A percentile compares a stretch with the other conserved stretches of the same genome.
Conservation (phyloP, 768 basidiomycete species). For the Boletus sp. region DNA sequence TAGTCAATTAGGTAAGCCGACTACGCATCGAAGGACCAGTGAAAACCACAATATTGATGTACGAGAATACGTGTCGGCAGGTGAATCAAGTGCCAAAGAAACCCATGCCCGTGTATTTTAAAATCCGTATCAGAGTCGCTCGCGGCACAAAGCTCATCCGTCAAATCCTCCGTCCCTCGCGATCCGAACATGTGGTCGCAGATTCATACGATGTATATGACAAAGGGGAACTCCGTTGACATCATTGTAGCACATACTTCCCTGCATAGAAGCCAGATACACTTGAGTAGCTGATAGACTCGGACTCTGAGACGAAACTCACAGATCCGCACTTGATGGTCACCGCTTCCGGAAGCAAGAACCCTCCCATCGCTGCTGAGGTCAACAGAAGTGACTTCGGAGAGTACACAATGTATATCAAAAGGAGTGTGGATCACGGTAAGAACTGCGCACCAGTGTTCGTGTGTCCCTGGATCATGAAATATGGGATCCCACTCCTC, state of each 20-base stretch:
- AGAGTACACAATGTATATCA: slow-evolving; percentile 8
- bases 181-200: slow-evolving; percentile 3
- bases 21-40: neutral
- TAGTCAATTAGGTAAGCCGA: slow-evolving; percentile 26
- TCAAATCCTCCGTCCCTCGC: slow-evolving; percentile 5
- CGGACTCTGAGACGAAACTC: slow-evolving; percentile 9
- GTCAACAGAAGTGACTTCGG: slow-evolving; percentile 38
- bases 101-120: neutral
- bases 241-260: slow-evolving; percentile 27
- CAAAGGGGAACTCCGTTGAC: neutral
- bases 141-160: neutral
- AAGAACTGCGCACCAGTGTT: slow-evolving; percentile 31
- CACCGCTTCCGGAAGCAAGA: slow-evolving; percentile 38
- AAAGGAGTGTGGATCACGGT: slow-evolving; percentile 14
- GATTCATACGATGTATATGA: neutral
- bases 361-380: slow-evolving; percentile 29
- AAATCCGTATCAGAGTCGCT: slow-evolving; percentile 3
- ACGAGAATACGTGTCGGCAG: neutral
- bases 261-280: slow-evolving; percentile 17
- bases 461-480: slow-evolving; percentile 36
- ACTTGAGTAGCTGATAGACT: slow-evolving; percentile 15
- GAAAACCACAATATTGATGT: neutral
- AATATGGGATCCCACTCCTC: slow-evolving; percentile 29
- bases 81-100: neutral
- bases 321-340: slow-evolving; percentile 38